Base-by-base conservation (phyloP, 306 rosid species). In the Potentilla sterilis region DNA sequence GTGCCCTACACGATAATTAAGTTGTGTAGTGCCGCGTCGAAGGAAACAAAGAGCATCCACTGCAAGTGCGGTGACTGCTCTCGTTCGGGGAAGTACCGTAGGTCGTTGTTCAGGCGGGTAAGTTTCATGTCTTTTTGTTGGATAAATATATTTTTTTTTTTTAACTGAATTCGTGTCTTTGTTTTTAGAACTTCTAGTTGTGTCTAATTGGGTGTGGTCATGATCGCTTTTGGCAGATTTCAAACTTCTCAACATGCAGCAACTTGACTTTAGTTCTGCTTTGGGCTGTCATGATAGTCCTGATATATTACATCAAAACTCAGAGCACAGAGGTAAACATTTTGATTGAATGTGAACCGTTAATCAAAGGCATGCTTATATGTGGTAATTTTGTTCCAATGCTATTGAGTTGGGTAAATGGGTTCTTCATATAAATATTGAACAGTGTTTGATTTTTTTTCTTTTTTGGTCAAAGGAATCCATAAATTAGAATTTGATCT, bases 31-130 rank as follows among this genome's bases (percentile, higher is more conserved):
- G 89, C 89, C 68, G 93, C 96, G 40, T 72, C 93, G 4, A 92
- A 89, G 83, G 91, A 92, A 82, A 81, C 97, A 70, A 96, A 92
- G 88, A 92, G 89, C 66, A 87, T 96, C 78, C 97, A 92, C 72
- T 92, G 99, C 78, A 92, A 90, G 59, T 96, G 99, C 66, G 79
- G 92, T 79, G 99, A 96, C 38, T 96, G 98, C 83, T 72, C 86
- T 24, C 84, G 82, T 16, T 96, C 97, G 0, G 98, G 99, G 74
- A 96, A 96, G 89, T 92, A 92, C 81, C 92, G 92, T 15, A 92
- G 81, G 79, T 96, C 99, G 1, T 88, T 96, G 70, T 92, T 96
- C 43, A 84, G 89, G 89, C 84, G 86, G 88, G 98, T 96, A 63
- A 70, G 96, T 64, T 82, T 13, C 57, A 4, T 62, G 35, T 46